Evolutionary conservation across 2,329 filamentous ascomycete species (phyloP).

Genomic region (Beauveria medogensis): DNA sequence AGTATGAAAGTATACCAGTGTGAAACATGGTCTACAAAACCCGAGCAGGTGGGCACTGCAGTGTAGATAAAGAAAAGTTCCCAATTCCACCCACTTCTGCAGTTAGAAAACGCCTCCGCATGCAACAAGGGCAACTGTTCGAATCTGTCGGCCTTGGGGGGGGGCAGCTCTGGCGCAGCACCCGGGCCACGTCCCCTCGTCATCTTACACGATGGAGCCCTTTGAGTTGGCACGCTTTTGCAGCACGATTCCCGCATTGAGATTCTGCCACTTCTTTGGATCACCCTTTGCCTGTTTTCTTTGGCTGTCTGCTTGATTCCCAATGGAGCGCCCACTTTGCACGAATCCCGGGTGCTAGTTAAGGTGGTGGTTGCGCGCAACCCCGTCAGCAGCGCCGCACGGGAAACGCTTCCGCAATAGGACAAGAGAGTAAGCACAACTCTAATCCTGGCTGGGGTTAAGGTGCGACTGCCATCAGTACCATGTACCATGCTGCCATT

Average conservation of each 20-base stretch:
- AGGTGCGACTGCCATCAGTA: neutral
- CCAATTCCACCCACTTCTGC: neutral
- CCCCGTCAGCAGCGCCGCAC: neutral
- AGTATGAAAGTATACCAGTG: neutral
- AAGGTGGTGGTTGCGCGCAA: neutral
- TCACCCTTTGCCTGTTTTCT: neutral
- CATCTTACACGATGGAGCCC: conserved; percentile 10
- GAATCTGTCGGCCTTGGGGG: neutral
- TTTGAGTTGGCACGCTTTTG: neutral
- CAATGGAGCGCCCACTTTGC: neutral
- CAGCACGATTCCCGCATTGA: neutral
- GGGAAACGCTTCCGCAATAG: conserved; percentile 9
- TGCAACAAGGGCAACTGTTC: neutral
- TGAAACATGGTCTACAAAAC: neutral
- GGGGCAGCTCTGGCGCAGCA: neutral
- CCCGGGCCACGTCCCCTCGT: neutral
- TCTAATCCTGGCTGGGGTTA: neutral
- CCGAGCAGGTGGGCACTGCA: neutral
- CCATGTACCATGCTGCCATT: neutral
- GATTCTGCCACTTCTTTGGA: neutral
- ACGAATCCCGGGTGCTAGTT: neutral
- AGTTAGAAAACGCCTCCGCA: neutral
- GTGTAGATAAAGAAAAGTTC: conserved; percentile 1
- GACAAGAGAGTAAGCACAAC: conserved; percentile 10
- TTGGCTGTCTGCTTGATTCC: neutral